A percentile compares a stretch with the other conserved stretches of the same genome.
phyloP scores from a whole-genome alignment of 2,329 filamentous ascomycete genomes.

The Paecilomyces fulvus region DNA sequence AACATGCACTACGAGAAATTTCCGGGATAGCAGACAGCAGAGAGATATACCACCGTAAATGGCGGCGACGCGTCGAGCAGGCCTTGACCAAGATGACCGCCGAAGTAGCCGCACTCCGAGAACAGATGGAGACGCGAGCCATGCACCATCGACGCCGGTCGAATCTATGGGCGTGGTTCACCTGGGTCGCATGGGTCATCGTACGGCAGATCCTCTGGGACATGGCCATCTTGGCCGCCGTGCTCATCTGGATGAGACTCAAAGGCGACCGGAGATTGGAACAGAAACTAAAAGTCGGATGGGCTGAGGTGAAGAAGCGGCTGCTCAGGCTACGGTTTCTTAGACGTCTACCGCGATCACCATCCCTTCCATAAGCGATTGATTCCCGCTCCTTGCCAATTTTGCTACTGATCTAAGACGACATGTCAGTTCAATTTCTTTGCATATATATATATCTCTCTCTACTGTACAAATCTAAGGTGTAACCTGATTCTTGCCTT shows the following conservation, averaged over 20 bases:
- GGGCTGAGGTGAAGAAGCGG: conserved; percentile 25
- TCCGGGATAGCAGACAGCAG: conserved; percentile 11
- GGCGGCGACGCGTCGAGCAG: conserved; percentile 75
- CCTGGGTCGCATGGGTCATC: conserved; percentile 60
- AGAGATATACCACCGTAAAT: conserved; percentile 44
- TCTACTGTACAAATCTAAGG: neutral
- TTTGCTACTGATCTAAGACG: neutral
- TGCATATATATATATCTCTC: neutral
- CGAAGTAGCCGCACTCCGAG: conserved; percentile 82
- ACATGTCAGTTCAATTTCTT: conserved; percentile 10
- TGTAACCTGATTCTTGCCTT: neutral
- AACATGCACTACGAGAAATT: conserved; percentile 1
- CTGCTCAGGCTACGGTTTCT: conserved; percentile 20
- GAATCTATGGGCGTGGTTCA: conserved; percentile 59
- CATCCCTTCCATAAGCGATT: conserved; percentile 17
- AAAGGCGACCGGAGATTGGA: conserved; percentile 37
- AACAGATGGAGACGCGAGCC: conserved; percentile 74
- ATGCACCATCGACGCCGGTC: conserved; percentile 61
- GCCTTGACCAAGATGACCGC: conserved; percentile 83
- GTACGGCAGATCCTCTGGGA: conserved; percentile 70
- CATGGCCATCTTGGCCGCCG: conserved; percentile 41
- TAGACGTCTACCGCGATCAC: conserved; percentile 13
- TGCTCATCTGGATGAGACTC: conserved; percentile 34
- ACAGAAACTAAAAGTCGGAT: conserved; percentile 23
- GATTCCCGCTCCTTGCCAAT: neutral